These are phyloP conservation scores for Sordariomycetes sp. DNA, from an alignment of 2,329 filamentous ascomycete species.

Conservation along the genomic window DNA sequence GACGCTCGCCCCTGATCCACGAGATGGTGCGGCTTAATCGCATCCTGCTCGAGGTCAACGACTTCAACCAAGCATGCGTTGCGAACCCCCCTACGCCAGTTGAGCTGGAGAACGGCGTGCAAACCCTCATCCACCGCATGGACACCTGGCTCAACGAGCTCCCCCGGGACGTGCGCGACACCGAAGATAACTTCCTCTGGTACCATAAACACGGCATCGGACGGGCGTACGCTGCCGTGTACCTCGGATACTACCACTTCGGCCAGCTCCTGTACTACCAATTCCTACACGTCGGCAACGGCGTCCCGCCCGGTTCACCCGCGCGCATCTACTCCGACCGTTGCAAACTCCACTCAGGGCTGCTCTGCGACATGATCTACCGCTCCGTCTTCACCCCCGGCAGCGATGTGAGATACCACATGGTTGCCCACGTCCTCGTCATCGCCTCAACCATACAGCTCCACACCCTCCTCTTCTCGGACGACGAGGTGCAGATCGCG, in stretches of 20 bases:
- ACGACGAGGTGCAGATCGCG: slow-evolving; percentile 22
- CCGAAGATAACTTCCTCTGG: slow-evolving; percentile 24
- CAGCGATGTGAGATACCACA: slow-evolving; percentile 30
- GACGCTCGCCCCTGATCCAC: slow-evolving; percentile 4
- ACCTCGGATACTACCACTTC: slow-evolving; percentile 37
- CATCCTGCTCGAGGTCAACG: slow-evolving; percentile 28
- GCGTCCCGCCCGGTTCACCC: slow-evolving; percentile 12
- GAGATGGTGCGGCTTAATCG: slow-evolving; percentile 16
- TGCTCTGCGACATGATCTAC: slow-evolving; percentile 29
- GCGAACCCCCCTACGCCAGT: slow-evolving; percentile 7
- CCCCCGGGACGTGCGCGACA: slow-evolving; percentile 24
- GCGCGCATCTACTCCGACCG: slow-evolving; percentile 20
- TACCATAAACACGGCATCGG: slow-evolving; percentile 29
- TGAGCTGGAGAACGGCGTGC: slow-evolving; percentile 20
- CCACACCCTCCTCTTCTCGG: slow-evolving; percentile 32
- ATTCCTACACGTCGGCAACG: slow-evolving; percentile 21
- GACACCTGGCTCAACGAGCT: slow-evolving; percentile 24
- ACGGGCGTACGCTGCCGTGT: slow-evolving; percentile 31
- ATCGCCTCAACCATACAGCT: slow-evolving; percentile 36
- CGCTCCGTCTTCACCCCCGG: slow-evolving; percentile 21
- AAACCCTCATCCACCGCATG: slow-evolving; percentile 19
- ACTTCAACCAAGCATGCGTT: slow-evolving; percentile 9
- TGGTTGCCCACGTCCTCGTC: slow-evolving; percentile 35
- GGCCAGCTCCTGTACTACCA: slow-evolving; percentile 37
- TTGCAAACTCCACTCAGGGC: slow-evolving; percentile 28